phyloP scores from a whole-genome alignment of 2,329 filamentous ascomycete genomes.

The Aspergillus sp. region DNA sequence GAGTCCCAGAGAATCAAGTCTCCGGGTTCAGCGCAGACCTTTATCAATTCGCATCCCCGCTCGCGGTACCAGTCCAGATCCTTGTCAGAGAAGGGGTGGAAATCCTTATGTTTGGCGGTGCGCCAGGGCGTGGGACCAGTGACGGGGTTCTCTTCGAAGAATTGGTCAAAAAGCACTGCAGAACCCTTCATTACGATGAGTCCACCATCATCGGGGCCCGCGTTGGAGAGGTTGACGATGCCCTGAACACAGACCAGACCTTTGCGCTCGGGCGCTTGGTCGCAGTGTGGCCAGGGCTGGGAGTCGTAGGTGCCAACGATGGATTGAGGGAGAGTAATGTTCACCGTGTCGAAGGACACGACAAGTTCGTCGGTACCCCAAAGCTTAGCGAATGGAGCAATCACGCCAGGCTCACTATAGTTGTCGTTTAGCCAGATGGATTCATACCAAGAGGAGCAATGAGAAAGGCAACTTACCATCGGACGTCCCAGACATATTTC shows the following conservation, averaged over 20 bases:
- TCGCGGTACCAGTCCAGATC: neutral
- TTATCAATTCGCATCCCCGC: slow-evolving; percentile 5
- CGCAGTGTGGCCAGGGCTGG: slow-evolving; percentile 3
- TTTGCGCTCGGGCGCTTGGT: slow-evolving; percentile 3
- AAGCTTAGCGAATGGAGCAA: slow-evolving; percentile 5
- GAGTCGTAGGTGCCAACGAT: slow-evolving; percentile 6
- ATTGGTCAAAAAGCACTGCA: neutral
- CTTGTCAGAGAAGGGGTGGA: slow-evolving; percentile 4
- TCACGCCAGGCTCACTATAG: neutral
- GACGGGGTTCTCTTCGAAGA: slow-evolving; percentile 3
- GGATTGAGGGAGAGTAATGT: slow-evolving; percentile 6
- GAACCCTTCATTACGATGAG: slow-evolving; percentile 2
- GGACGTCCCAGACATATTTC: slow-evolving; percentile 7
- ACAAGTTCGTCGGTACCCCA: slow-evolving; percentile 2
- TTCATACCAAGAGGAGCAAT: no score
- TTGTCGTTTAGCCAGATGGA: neutral
- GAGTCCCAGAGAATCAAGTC: slow-evolving; percentile 9
- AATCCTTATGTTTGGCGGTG: slow-evolving; percentile 7
- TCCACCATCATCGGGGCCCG: neutral
- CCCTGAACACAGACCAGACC: slow-evolving; percentile 3
- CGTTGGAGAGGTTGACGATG: neutral
- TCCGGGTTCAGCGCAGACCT: slow-evolving; percentile 2
- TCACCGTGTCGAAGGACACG: slow-evolving; percentile 5
- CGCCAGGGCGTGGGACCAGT: slow-evolving; percentile 7
- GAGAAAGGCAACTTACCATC: neutral